Base-by-base conservation (phyloP, 2,329 filamentous ascomycete species). In the Simplicillium aogashimaense region DNA sequence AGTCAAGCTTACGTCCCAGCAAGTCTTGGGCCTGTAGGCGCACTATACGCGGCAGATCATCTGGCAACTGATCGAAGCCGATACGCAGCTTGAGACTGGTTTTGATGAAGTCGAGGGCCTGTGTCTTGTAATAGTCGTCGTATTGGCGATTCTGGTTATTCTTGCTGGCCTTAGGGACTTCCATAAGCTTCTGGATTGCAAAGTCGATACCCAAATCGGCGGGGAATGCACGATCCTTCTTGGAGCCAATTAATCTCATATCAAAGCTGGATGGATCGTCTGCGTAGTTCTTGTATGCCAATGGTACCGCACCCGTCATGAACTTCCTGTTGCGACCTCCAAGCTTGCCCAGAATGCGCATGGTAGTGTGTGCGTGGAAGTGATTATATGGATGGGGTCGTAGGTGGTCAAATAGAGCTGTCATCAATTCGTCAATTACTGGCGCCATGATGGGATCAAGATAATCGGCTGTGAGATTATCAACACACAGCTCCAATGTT, bases 391-490 rank as follows among this genome's bases (percentile, higher is more conserved):
- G 92, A 46, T 89, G 83, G 7, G 92, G 94, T 52, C 84, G 85
- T 33, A 99, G 72, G 58, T 98, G 94, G 47, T 95, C 89, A 72
- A 94, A 98, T 1, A 99, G 71, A 1, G 90, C 90, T 36, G 88
- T 92, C 92, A 98, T 98, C 35, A 99, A 70, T 56, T 99, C 92
- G 52, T 98, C 90, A 60, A 99, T 97, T 18, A 97, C 94, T 0
- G 92, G 94, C 2, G 90, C 87, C 90, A 98, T 98, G 53, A 99
- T 97, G 0, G 92, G 94, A 52, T 99, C 92, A 12, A 99, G 69
- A 55, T 98, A 99, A 54, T 98, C 92, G 0, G 92, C 90, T 0
- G 94, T 98, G 1, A 99, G 73, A 51, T 99, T 99, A 47, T 99
- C 92, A 14, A 99, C 92, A 53, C 92, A 99, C 2, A 99, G 75